Evolutionary conservation across 2,329 filamentous ascomycete genomes (phyloP).

Genomic region (Epichloe bromicola): DNA sequence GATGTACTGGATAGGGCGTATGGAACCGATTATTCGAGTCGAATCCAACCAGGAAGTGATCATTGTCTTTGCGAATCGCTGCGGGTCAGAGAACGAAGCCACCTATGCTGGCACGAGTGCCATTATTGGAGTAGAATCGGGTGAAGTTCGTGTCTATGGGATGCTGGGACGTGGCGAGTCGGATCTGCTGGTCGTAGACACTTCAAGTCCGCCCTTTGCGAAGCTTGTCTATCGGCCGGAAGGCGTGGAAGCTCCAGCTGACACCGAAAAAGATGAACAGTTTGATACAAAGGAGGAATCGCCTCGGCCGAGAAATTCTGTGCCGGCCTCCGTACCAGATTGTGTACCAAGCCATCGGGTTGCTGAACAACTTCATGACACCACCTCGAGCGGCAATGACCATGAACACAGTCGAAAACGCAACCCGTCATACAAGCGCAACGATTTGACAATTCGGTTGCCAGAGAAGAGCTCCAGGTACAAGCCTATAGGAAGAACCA

Average conservation of each 20-base stretch:
- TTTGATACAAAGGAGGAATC: not conserved
- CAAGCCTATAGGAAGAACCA: not conserved
- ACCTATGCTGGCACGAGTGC: conserved; percentile 64
- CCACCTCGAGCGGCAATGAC: not conserved
- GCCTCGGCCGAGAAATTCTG: not conserved
- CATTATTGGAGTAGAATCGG: conserved; percentile 51
- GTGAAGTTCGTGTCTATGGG: conserved; percentile 56
- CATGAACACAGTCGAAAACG: not conserved
- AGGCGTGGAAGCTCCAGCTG: not conserved
- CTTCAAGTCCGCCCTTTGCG: conserved; percentile 29
- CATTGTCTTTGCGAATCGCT: conserved; percentile 58
- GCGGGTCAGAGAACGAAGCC: conserved; percentile 50
- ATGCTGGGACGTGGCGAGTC: conserved; percentile 59
- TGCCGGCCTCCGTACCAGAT: not conserved
- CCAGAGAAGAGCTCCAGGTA: not conserved
- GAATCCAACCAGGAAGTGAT: conserved; percentile 46
- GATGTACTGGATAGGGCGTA: conserved; percentile 60
- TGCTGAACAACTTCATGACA: not conserved
- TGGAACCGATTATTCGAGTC: conserved; percentile 49
- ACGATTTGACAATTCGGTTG: not conserved
- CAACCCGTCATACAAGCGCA: not conserved
- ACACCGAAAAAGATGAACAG: not conserved
- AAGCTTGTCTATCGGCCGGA: conserved; percentile 25
- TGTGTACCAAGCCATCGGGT: not conserved
- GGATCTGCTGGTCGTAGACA: conserved; percentile 55